Conservation (phyloP, 768 basidiomycete genomes). For the Termitomyces sp. region DNA sequence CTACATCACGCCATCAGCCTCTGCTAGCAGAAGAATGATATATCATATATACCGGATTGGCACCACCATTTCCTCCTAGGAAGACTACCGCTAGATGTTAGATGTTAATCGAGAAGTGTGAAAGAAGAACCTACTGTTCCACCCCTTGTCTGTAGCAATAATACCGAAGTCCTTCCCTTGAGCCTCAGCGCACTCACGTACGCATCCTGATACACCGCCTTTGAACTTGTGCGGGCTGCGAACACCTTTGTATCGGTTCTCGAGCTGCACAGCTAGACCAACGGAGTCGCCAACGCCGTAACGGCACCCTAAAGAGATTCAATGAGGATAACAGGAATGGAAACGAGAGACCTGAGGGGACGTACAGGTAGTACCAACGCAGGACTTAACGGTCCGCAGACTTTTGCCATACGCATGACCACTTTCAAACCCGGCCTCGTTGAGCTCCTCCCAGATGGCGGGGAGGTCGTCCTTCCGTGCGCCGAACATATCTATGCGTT, state of each 20-base stretch:
- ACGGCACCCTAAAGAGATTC: conserved; percentile 41
- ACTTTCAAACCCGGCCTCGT: conserved; percentile 67
- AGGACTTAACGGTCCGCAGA: conserved; percentile 73
- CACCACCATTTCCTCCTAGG: conserved; percentile 71
- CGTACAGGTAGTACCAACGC: conserved; percentile 62
- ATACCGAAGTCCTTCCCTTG: conserved; percentile 71
- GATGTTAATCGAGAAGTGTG: neutral
- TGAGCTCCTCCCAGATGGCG: conserved; percentile 62
- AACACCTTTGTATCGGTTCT: conserved; percentile 71
- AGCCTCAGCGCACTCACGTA: conserved; percentile 76
- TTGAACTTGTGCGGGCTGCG: conserved; percentile 73
- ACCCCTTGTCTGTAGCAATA: conserved; percentile 78
- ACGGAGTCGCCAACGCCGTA: conserved; percentile 77
- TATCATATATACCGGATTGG: conserved; percentile 29
- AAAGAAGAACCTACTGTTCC: conserved; percentile 40
- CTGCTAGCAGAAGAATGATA: neutral
- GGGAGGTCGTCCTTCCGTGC: conserved; percentile 68
- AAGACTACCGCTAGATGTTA: conserved; percentile 34
- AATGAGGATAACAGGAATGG: neutral
- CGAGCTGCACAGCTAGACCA: conserved; percentile 66
- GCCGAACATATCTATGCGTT: conserved; percentile 71
- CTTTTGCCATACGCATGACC: conserved; percentile 74
- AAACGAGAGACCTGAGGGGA: neutral
- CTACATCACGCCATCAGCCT: neutral
- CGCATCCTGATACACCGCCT: conserved; percentile 73